Percentiles rank a stretch among this genome's conserved stretches.
These are phyloP conservation scores for Fusarium sarcochroum DNA, from an alignment of 2,329 filamentous ascomycete species.

Conservation along the genomic window DNA sequence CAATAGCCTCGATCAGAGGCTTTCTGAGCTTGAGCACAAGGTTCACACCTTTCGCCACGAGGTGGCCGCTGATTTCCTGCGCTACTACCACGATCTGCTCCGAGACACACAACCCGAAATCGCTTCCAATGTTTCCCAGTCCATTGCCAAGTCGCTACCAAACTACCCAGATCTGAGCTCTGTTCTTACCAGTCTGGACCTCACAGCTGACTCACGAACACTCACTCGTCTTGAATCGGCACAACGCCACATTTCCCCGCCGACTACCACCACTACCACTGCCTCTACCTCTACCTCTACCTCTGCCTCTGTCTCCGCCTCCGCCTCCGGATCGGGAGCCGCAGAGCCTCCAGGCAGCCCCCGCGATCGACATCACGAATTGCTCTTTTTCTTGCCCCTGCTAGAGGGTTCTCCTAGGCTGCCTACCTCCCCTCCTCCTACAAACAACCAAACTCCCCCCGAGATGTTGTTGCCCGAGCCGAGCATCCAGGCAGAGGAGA, in stretches of 20 bases:
- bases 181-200: conserved; percentile 53
- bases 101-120: conserved; percentile 62
- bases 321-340: conserved; percentile 47
- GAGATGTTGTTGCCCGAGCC: conserved; percentile 48
- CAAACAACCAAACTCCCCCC: conserved; percentile 36
- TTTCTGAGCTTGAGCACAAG: conserved; percentile 69
- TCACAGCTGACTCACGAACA: conserved; percentile 55
- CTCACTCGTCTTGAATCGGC: conserved; percentile 49
- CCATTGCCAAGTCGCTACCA: conserved; percentile 61
- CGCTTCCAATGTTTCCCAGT: conserved; percentile 61
- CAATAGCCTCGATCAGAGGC: conserved; percentile 66
- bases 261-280: conserved; percentile 48
- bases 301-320: conserved; percentile 40
- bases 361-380: conserved; percentile 70
- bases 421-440: conserved; percentile 38
- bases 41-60: conserved; percentile 70
- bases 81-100: conserved; percentile 66
- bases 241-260: conserved; percentile 52
- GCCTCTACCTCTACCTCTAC: conserved; percentile 15
- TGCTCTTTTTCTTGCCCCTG: conserved; percentile 75
- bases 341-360: conserved; percentile 58
- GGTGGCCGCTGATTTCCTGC: conserved; percentile 70
- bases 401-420: conserved; percentile 62
- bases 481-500: conserved; percentile 43
- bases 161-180: conserved; percentile 63